These are phyloP conservation scores for Pichia sp. DNA, from an alignment of 1,139 yeast species.

Conservation along the genomic window DNA sequence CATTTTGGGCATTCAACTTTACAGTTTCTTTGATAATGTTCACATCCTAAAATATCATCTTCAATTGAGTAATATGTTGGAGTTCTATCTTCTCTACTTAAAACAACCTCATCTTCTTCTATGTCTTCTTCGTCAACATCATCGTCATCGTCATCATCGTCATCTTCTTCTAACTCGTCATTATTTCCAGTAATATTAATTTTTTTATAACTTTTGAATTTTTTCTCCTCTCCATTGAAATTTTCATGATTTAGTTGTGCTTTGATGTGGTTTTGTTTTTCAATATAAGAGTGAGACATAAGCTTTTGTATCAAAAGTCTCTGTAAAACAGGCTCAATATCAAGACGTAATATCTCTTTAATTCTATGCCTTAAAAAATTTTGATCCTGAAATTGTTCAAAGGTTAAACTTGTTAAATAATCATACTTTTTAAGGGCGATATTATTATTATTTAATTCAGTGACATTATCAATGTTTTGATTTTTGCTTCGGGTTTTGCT, in stretches of 20 bases:
- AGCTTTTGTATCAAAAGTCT: slow-evolving; percentile 61
- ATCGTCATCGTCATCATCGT: slow-evolving; percentile 22
- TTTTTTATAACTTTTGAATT: not conserved
- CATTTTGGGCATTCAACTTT: slow-evolving; percentile 79
- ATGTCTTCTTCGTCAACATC: slow-evolving; percentile 22
- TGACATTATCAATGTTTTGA: slow-evolving; percentile 1
- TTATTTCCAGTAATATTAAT: not conserved
- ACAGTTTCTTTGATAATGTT: slow-evolving; percentile 78
- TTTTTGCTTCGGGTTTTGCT: not conserved
- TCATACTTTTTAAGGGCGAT: slow-evolving; percentile 21
- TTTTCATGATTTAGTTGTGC: slow-evolving; percentile 40
- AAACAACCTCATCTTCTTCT: slow-evolving; percentile 31
- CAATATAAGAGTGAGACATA: slow-evolving; percentile 69
- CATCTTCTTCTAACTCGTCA: slow-evolving; percentile 17
- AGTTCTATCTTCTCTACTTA: slow-evolving; percentile 43
- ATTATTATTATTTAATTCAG: slow-evolving; percentile 8
- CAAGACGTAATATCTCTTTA: slow-evolving; percentile 46
- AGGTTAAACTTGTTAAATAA: slow-evolving; percentile 32
- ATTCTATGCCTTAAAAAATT: slow-evolving; percentile 50
- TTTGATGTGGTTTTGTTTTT: slow-evolving; percentile 37
- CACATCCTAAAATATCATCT: slow-evolving; percentile 59
- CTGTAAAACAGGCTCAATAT: slow-evolving; percentile 47
- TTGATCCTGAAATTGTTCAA: slow-evolving; percentile 48
- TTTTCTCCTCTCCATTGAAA: not conserved
- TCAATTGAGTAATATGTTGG: slow-evolving; percentile 46